Conservation (phyloP, 257 asterid species). For the Nemophila menziesii region DNA sequence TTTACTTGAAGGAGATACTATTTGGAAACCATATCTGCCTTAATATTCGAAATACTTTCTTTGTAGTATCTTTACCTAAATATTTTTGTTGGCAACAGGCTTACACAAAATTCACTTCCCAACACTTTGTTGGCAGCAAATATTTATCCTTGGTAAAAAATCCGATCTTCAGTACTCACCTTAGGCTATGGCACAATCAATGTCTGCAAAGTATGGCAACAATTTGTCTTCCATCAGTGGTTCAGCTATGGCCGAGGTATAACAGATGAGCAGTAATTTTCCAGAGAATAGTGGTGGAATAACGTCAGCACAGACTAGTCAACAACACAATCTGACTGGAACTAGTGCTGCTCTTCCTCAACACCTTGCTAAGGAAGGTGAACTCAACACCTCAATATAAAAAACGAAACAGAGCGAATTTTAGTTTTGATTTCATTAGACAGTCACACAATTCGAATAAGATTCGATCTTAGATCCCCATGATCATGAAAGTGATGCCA, state of each 20-base stretch:
- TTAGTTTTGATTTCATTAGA: too few relatives aligned
- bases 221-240: slow-evolving; percentile 39
- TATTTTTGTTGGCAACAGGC: not conserved
- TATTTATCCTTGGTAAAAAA: slow-evolving; percentile 30
- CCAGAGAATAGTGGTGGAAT: slow-evolving; percentile 19
- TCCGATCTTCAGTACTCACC: slow-evolving; percentile 55
- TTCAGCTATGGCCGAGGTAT: slow-evolving; percentile 63
- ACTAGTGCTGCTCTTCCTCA: slow-evolving; percentile 46
- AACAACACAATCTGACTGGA: slow-evolving; percentile 40
- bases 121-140: not conserved
- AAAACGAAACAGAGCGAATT: too few relatives aligned
- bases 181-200: slow-evolving; percentile 40
- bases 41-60: not conserved
- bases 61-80: not conserved
- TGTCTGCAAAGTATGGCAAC: slow-evolving; percentile 47
- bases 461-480: too few relatives aligned
- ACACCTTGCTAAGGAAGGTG: slow-evolving; percentile 55
- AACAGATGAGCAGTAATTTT: not conserved
- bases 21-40: not conserved
- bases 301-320: slow-evolving; percentile 44
- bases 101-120: not conserved
- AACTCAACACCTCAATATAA: too few relatives aligned
- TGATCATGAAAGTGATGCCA: too few relatives aligned
- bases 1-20: not conserved
- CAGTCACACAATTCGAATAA: too few relatives aligned